Conservation (phyloP, 2,329 filamentous ascomycete species). For the Apiospora marii region DNA sequence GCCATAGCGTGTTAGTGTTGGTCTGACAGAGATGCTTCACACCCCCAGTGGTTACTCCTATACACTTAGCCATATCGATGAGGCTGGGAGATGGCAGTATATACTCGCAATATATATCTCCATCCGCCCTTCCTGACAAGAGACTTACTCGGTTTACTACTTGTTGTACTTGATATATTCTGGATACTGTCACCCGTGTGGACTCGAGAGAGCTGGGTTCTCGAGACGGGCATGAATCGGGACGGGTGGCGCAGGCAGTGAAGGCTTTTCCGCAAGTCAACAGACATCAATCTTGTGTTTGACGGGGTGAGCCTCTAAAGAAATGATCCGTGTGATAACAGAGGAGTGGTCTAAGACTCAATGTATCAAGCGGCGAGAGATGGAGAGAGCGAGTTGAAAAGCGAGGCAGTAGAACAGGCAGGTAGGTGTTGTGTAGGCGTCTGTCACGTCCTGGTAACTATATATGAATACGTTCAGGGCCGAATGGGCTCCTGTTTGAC, state of each 20-base stretch:
- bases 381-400: constrained; percentile 12
- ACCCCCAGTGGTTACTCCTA: background rate
- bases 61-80: background rate
- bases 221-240: constrained; percentile 65
- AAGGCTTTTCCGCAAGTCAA: constrained; percentile 63
- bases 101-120: background rate
- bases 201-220: constrained; percentile 61
- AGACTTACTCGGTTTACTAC: constrained; percentile 43
- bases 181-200: constrained; percentile 66
- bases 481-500: background rate
- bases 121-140: background rate
- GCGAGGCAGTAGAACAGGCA: background rate
- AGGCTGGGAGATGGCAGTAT: background rate
- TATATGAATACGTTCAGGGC: background rate
- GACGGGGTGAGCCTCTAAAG: constrained; percentile 33
- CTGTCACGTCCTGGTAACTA: background rate
- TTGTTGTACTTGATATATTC: constrained; percentile 62
- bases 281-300: constrained; percentile 62
- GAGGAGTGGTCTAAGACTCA: constrained; percentile 29
- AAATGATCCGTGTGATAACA: background rate
- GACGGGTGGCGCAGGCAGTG: constrained; percentile 64
- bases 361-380: constrained; percentile 22
- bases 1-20: background rate
- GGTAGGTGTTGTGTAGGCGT: background rate
- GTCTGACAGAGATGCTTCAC: background rate